Evolutionary conservation across 2,329 filamentous ascomycete species (phyloP).

Genomic region (Colletotrichum tabaci): DNA sequence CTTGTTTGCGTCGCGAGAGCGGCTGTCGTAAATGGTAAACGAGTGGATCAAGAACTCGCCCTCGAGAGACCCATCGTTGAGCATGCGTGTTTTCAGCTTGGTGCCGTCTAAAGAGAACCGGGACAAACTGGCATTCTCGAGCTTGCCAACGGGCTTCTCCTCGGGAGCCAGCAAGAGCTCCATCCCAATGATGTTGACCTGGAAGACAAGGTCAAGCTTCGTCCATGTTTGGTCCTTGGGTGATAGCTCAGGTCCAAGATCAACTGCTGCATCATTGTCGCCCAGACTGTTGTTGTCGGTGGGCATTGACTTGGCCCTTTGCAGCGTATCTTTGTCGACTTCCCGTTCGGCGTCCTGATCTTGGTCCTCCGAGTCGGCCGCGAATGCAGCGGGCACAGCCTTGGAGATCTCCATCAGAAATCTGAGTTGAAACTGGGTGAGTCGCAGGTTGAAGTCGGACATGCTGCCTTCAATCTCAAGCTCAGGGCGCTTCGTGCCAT

Average conservation of each 20-base stretch:
- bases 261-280: constrained; percentile 58
- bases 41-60: constrained; percentile 94
- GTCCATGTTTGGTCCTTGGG: constrained; percentile 84
- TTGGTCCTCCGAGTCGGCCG: constrained; percentile 78
- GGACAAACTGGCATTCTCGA: constrained; percentile 87
- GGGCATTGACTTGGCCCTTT: constrained; percentile 59
- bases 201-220: constrained; percentile 92
- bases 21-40: constrained; percentile 94
- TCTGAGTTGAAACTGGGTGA: constrained; percentile 92
- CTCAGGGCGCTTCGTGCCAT: constrained; percentile 85
- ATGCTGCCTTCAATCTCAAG: constrained; percentile 92
- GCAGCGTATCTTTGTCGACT: constrained; percentile 71
- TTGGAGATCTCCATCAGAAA: constrained; percentile 90
- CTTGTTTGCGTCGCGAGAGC: constrained; percentile 91
- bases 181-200: constrained; percentile 87
- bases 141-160: constrained; percentile 82
- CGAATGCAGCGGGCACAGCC: constrained; percentile 90
- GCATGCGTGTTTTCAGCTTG: constrained; percentile 90
- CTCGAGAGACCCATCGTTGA: constrained; percentile 92
- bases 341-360: constrained; percentile 83
- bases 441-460: constrained; percentile 90
- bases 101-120: constrained; percentile 96
- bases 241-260: constrained; percentile 79
- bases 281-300: constrained; percentile 48
- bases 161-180: constrained; percentile 87